Base-by-base conservation (phyloP, 2,329 filamentous ascomycete species). In the Trichoderma cornu-damae region DNA sequence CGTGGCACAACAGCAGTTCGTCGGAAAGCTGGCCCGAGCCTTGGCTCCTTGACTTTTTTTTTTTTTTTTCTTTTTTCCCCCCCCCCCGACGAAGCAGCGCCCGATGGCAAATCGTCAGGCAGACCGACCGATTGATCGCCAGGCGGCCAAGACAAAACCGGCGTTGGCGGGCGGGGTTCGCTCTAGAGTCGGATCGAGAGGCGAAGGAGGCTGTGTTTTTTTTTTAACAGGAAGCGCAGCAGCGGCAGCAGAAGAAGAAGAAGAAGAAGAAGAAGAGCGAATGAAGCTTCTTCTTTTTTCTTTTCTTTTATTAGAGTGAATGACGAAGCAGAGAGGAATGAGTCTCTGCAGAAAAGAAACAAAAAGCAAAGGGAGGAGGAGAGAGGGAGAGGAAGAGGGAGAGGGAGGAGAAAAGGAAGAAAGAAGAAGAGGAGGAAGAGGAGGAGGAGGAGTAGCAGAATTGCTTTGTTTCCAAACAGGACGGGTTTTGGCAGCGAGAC, bases 141-240 rank as follows among this genome's bases (percentile, higher is more conserved):
- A 53, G 37, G 38, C 51, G 47, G 20, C 32, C 51, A 55, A 37
- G 40, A 37, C 49, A 46, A 22, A 9, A 14, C 9, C 11, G 16
- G 24, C 11, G n/a, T 20, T 30, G 28, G 28, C 5, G 28, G 49
- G 37, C 18, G 49, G 38, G 49, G 49, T 40, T 43, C 24, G 26
- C 12, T 44, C 30, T 16, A 3, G 26, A 46, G 51, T 46, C 24
- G 51, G 34, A 37, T 44, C 40, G 51, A 46, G 32, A 44, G 51
- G 40, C 30, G 20, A 54, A 35, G 30, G 51, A 54, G 51, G 51
- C 51, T 54, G 51, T 54, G 51, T 20, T 20, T 11, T 26, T 22
- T 35, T 35, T 35, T 35, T 35, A 28, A 26, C 9, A 28, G 3
- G 40, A 30, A 32, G 51, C n/a, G 12, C 12, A 20, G 48, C 16